Base-by-base conservation (phyloP, 139 green algal species). In the Trebouxia sp. region DNA sequence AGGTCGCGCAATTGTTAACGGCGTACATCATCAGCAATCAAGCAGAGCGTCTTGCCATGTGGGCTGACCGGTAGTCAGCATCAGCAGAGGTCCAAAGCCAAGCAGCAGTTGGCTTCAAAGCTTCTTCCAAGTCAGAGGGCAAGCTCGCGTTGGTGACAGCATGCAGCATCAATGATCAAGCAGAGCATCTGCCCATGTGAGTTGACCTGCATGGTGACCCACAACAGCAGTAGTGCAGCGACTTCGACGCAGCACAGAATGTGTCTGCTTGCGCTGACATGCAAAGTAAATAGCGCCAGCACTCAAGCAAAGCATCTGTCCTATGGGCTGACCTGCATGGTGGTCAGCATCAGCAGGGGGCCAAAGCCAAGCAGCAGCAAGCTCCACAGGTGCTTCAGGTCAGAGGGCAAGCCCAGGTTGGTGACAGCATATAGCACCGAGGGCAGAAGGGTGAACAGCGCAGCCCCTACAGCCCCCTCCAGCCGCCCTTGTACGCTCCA, bases 31-130 rank as follows among this genome's bases (percentile, higher is more conserved):
- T n/a, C n/a, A n/a, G n/a, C n/a, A n/a, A n/a, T n/a, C n/a, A n/a
- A n/a, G 20, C 20, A 17, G 1, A 53, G 3, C 14, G 3, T 14
- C 0, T n/a, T 69, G 28, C 20, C 24, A 12, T n/a, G 22, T 9
- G 12, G 22, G 30, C 81, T n/a, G n/a, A n/a, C n/a, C n/a, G n/a
- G n/a, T n/a, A n/a, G n/a, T n/a, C n/a, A n/a, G n/a, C n/a, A n/a
- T n/a, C n/a, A n/a, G n/a, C n/a, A n/a, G n/a, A n/a, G n/a, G n/a
- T n/a, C n/a, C n/a, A n/a, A n/a, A 85, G 0, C 28, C 79, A 41
- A 96, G 87, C 69, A 96, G 87, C 51, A 96, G 80, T 42, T 95
- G 35, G 65, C 84, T 88, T 89, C 93, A 95, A 2, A 92, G 22
- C 81, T 96, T 89, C 30, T n/a, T 62, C 17, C n/a, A n/a, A n/a